phyloP scores from a whole-genome alignment of 1,284 basidiomycete species.

The Thecaphora thlaspeos region DNA sequence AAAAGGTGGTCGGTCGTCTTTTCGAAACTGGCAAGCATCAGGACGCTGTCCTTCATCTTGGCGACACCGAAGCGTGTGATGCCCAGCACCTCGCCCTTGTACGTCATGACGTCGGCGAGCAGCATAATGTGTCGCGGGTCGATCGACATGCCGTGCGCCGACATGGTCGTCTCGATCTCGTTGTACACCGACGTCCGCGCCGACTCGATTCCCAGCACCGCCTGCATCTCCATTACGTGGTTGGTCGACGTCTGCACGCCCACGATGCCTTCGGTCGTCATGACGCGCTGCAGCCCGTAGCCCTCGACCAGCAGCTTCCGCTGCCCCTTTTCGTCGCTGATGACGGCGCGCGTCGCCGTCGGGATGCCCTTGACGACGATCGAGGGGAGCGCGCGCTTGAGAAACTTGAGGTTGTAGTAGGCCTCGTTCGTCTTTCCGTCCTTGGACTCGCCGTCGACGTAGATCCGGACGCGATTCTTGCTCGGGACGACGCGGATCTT shows the following conservation, averaged over 20 bases:
- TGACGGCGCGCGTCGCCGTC: constrained; percentile 49
- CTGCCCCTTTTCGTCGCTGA: constrained; percentile 54
- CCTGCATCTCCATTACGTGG: constrained; percentile 92
- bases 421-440: constrained; percentile 60
- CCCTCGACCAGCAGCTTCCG: constrained; percentile 65
- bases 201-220: constrained; percentile 95
- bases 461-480: constrained; percentile 80
- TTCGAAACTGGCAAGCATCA: constrained; percentile 99
- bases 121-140: constrained; percentile 99
- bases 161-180: constrained; percentile 95
- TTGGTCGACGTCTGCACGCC: constrained; percentile 92
- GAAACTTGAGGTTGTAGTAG: constrained; percentile 51
- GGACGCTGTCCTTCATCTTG: constrained; percentile 99
- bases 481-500: constrained; percentile 48
- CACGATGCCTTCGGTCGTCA: constrained; percentile 94
- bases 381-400: constrained; percentile 53
- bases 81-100: constrained; percentile 98
- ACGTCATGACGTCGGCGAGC: constrained; percentile 96
- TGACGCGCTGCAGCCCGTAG: constrained; percentile 94
- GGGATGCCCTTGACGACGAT: constrained; percentile 56
- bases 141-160: constrained; percentile 95
- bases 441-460: constrained; percentile 74
- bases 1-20: constrained; percentile 99
- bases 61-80: constrained; percentile 99
- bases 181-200: constrained; percentile 92